These are phyloP conservation scores for Ambrosia trifida DNA, from an alignment of 129 eudicot genomes.

Conservation along the genomic window DNA sequence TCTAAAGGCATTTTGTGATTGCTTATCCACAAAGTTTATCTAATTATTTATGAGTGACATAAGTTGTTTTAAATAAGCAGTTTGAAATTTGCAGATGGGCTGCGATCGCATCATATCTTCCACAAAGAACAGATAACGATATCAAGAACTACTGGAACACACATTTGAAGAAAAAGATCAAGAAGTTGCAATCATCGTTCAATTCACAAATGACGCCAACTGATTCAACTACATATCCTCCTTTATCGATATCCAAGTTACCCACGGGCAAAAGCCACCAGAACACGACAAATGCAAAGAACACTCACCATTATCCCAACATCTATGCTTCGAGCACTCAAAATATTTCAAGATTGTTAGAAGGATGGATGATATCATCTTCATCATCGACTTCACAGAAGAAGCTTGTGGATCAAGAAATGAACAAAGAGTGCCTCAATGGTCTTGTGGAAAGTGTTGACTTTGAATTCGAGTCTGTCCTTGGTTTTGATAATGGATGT, in stretches of 20 bases:
- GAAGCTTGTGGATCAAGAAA: constrained; percentile 33
- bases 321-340: constrained; percentile 71
- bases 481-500: constrained; percentile 45
- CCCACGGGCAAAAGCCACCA: constrained; percentile 17
- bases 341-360: constrained; percentile 68
- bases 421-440: constrained; percentile 17
- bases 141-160: constrained; percentile 91
- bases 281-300: constrained; percentile 4
- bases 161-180: constrained; percentile 75
- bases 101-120: constrained; percentile 84
- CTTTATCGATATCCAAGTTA: not conserved
- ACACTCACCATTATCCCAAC: constrained; percentile 24
- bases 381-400: constrained; percentile 21
- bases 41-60: not conserved
- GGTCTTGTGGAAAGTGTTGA: constrained; percentile 31
- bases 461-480: constrained; percentile 49
- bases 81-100: constrained; percentile 65
- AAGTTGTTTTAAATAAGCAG: not conserved
- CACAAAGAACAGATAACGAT: constrained; percentile 84
- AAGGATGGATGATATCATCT: constrained; percentile 76
- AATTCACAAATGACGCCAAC: constrained; percentile 37
- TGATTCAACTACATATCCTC: constrained; percentile 24
- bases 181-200: constrained; percentile 41
- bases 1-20: not conserved
- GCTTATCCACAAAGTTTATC: not conserved